Conservation (phyloP, 116 monocot genomes). For the Posidonia oceanica region DNA sequence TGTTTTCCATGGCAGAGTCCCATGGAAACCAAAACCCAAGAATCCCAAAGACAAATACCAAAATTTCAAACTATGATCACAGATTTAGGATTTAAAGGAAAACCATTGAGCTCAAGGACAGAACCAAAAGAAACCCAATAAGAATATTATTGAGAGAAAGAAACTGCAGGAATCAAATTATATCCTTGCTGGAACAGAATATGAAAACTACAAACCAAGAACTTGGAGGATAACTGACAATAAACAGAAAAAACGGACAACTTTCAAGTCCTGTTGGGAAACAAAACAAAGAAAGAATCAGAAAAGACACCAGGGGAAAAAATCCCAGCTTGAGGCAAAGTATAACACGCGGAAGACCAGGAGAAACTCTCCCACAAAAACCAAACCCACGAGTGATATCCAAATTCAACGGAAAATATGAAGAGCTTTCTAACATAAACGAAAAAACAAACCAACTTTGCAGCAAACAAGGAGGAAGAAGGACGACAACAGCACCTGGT, state of each 20-base stretch:
- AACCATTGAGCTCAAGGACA: neutral
- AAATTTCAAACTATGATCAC: neutral
- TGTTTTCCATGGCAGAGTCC: constrained; percentile 82
- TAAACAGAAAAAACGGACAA: neutral
- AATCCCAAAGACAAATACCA: neutral
- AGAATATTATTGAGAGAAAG: neutral
- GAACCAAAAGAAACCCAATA: neutral
- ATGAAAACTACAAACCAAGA: neutral
- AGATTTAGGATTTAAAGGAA: neutral
- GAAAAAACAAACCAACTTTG: neutral
- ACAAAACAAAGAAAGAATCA: neutral
- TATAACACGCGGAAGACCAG: neutral
- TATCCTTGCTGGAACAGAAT: neutral
- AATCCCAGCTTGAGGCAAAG: neutral
- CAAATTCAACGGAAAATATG: neutral
- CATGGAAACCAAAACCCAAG: constrained; percentile 36
- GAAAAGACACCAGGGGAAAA: neutral
- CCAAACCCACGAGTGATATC: neutral
- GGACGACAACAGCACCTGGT: neutral
- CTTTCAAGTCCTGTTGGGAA: neutral
- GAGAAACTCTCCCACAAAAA: neutral
- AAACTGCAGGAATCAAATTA: neutral
- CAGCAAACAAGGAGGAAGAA: neutral
- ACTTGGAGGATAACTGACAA: neutral
- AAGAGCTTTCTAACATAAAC: neutral